Evolutionary conservation across 306 rosid species (phyloP).

Genomic region (Vigna angularis): DNA sequence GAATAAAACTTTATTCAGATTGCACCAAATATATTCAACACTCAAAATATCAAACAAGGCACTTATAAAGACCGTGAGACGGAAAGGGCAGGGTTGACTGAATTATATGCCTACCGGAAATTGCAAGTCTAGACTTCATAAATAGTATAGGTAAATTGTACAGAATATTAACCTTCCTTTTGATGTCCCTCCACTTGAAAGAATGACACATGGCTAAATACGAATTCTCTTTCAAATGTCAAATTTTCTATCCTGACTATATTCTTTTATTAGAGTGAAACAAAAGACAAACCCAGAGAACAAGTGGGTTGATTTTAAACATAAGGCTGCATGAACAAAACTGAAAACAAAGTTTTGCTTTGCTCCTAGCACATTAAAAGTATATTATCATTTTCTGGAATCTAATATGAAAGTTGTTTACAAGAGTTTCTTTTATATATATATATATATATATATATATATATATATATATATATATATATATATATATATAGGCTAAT

Average conservation of each 20-base stretch:
- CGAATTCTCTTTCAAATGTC: neutral
- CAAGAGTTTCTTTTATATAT: no score
- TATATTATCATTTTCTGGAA: constrained; percentile 4
- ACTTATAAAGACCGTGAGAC: neutral
- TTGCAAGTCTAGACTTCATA: neutral
- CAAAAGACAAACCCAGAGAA: neutral
- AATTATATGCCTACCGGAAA: neutral
- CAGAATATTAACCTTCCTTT: neutral
- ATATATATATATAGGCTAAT: no score
- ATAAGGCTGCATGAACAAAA: neutral
- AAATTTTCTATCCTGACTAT: neutral
- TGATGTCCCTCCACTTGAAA: neutral
- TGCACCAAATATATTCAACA: constrained; percentile 10
- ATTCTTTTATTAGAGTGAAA: neutral
- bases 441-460: no score
- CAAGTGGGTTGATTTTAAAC: neutral
- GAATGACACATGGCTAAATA: neutral
- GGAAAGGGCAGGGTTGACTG: constrained; percentile 6
- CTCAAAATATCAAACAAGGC: constrained; percentile 6
- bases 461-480: no score
- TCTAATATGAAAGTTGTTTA: no score
- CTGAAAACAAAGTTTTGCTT: neutral
- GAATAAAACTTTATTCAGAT: constrained; percentile 8
- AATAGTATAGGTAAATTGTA: neutral
- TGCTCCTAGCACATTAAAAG: neutral